Percentiles rank a stretch among this genome's conserved stretches.
Conservation (phyloP, 805 yeast species). For the Cephaloascus albidus region DNA sequence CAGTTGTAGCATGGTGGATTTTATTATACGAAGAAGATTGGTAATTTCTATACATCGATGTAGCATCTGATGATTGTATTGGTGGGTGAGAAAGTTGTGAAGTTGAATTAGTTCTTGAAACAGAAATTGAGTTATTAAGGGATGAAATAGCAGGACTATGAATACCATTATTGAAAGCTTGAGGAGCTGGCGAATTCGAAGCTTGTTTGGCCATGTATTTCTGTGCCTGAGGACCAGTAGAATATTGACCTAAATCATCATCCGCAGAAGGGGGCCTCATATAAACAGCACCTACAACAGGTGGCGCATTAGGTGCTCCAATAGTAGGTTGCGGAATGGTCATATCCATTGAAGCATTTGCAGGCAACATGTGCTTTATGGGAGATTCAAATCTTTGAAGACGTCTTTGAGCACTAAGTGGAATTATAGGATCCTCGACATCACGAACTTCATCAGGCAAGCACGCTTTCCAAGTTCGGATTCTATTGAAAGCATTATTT, state of each 20-base stretch:
- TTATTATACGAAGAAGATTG: background rate
- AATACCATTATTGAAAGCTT: no score
- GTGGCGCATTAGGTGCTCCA: slow-evolving; percentile 84
- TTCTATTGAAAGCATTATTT: slow-evolving; percentile 85
- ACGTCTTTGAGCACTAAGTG: slow-evolving; percentile 56
- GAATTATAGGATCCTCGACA: slow-evolving; percentile 69
- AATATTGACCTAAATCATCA: slow-evolving; percentile 77
- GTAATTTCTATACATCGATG: background rate
- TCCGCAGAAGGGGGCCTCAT: slow-evolving; percentile 62
- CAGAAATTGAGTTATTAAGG: background rate
- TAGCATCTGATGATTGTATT: background rate
- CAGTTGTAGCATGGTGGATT: slow-evolving; percentile 1
- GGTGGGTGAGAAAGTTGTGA: background rate
- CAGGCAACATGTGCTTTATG: slow-evolving; percentile 64
- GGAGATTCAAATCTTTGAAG: slow-evolving; percentile 80
- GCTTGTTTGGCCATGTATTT: background rate
- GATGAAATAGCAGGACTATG: background rate
- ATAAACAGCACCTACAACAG: slow-evolving; percentile 88
- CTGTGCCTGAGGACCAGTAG: slow-evolving; percentile 8
- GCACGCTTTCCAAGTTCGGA: slow-evolving; percentile 98
- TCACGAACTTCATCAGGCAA: slow-evolving; percentile 93
- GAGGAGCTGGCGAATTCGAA: background rate
- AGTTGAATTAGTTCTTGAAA: background rate
- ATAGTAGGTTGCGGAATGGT: slow-evolving; percentile 76
- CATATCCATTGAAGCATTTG: slow-evolving; percentile 63